Evolutionary conservation across 495 filamentous ascomycete genomes (phyloP).

Genomic region (Copromyces sp.): DNA sequence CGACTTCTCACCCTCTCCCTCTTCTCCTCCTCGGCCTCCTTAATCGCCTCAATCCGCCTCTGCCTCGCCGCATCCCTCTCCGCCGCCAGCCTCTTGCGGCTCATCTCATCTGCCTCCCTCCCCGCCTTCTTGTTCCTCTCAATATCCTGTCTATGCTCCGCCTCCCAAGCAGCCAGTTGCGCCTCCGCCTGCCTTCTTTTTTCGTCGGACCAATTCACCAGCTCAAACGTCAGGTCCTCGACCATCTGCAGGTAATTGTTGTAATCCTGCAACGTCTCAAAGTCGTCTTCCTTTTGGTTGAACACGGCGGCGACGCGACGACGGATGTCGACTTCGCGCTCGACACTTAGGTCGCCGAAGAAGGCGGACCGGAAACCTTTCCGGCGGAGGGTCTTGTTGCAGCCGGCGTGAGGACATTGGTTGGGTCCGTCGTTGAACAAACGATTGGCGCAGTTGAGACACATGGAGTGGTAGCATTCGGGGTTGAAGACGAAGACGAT

Average conservation of each 20-base stretch:
- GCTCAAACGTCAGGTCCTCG: constrained; percentile 80
- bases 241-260: constrained; percentile 94
- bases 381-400: constrained; percentile 74
- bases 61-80: constrained; percentile 46
- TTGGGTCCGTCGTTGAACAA: constrained; percentile 87
- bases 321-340: constrained; percentile 90
- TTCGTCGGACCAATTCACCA: constrained; percentile 62
- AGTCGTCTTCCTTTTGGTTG: constrained; percentile 85
- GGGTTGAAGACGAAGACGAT: constrained; percentile 94
- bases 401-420: constrained; percentile 81
- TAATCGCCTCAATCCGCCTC: constrained; percentile 48
- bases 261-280: constrained; percentile 66
- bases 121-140: constrained; percentile 60
- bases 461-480: constrained; percentile 99
- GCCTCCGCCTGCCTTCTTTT: constrained; percentile 52
- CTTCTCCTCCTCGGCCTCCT: constrained; percentile 45
- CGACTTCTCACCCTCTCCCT: constrained; percentile 39
- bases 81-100: constrained; percentile 25
- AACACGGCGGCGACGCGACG: constrained; percentile 70
- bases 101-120: constrained; percentile 44
- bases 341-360: constrained; percentile 80
- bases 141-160: constrained; percentile 58
- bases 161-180: constrained; percentile 53
- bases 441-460: constrained; percentile 83
- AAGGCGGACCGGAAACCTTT: constrained; percentile 75